Conservation (phyloP, 2,329 filamentous ascomycete species). For the Diaporthe citrichinensis region DNA sequence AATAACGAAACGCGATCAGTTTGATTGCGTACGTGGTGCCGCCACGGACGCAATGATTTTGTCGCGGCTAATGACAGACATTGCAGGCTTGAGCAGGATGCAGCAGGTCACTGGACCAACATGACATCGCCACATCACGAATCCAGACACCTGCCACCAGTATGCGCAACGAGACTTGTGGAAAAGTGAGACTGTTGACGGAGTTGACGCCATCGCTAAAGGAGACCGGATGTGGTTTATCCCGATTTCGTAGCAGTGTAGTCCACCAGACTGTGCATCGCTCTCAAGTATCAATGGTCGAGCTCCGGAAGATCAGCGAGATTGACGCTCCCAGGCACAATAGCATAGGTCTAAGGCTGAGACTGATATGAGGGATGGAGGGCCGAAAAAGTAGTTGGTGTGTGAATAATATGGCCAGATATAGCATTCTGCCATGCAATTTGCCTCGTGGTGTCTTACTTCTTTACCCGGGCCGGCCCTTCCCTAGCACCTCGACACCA, state of each 20-base stretch:
- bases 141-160: not conserved
- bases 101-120: not conserved
- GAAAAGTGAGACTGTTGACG: rapidly evolving
- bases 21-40: not conserved
- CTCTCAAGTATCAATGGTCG: not conserved
- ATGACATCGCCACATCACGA: not conserved
- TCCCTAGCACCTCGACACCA: not conserved
- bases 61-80: not conserved
- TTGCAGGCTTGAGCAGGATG: not conserved
- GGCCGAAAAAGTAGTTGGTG: not conserved
- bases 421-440: not conserved
- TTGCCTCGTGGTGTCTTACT: not conserved
- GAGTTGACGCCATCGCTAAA: not conserved
- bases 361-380: not conserved
- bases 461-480: conserved; percentile 11
- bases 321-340: no score
- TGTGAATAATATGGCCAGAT: not conserved
- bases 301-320: no score
- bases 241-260: not conserved
- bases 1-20: not conserved
- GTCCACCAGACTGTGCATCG: not conserved
- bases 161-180: not conserved
- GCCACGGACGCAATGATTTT: not conserved
- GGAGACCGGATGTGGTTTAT: no score
- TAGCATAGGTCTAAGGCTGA: no score